These are phyloP conservation scores for Verticillium longisporum DNA, from an alignment of 2,329 filamentous ascomycete species.

Conservation along the genomic window DNA sequence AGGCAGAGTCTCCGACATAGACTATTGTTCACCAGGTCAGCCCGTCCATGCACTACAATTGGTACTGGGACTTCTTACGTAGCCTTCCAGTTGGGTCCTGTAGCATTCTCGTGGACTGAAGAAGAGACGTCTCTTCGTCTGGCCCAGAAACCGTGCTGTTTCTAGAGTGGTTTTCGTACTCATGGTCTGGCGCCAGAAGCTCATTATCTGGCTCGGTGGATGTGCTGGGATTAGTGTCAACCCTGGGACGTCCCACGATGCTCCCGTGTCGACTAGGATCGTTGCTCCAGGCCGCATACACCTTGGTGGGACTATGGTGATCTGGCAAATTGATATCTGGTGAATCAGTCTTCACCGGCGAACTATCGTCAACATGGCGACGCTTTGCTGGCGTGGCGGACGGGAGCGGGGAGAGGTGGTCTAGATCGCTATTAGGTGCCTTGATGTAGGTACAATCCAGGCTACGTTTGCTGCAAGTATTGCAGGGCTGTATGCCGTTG, in stretches of 20 bases:
- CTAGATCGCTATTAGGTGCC: constrained; percentile 2
- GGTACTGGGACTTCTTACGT: constrained; percentile 31
- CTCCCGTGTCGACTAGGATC: neutral
- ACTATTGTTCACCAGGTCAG: constrained; percentile 27
- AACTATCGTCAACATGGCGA: constrained; percentile 8
- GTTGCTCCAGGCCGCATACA: neutral
- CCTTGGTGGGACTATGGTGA: neutral
- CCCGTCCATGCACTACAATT: neutral
- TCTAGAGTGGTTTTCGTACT: constrained; percentile 17
- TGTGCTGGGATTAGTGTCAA: constrained; percentile 7
- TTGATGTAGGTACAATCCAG: constrained; percentile 13
- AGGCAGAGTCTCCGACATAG: constrained; percentile 58
- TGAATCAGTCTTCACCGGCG: neutral
- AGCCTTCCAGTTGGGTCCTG: constrained; percentile 51
- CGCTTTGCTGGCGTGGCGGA: constrained; percentile 10
- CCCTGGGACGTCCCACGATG: constrained; percentile 4
- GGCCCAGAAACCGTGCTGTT: constrained; percentile 33
- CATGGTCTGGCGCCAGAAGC: constrained; percentile 2
- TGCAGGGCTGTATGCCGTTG: constrained; percentile 15
- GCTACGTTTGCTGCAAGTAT: constrained; percentile 15
- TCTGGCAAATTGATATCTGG: neutral
- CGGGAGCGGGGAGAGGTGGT: constrained; percentile 6
- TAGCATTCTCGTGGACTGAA: constrained; percentile 50
- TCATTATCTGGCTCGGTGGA: constrained; percentile 6
- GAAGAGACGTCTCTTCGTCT: constrained; percentile 50